phyloP scores from a whole-genome alignment of 2,329 filamentous ascomycete genomes.

The Monascus ruber region DNA sequence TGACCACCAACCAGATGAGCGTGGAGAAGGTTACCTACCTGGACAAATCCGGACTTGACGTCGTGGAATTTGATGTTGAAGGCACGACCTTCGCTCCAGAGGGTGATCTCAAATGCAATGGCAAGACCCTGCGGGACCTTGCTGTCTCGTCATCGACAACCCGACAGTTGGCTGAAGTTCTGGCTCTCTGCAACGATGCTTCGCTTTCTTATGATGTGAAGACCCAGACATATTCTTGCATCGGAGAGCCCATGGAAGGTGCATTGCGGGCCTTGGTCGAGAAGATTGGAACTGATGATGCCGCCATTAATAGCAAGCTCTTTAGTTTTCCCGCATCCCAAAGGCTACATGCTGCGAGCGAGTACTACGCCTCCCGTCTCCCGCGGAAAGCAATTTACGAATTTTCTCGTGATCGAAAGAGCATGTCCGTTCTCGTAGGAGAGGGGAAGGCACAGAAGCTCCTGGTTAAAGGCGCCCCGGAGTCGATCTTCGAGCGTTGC shows the following conservation, averaged over 20 bases:
- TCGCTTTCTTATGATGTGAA: constrained; percentile 71
- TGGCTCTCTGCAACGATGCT: constrained; percentile 78
- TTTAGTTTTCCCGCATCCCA: constrained; percentile 41
- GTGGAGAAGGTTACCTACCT: constrained; percentile 87
- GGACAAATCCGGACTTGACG: constrained; percentile 56
- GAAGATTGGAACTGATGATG: constrained; percentile 79
- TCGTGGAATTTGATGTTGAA: constrained; percentile 81
- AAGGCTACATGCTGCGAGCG: constrained; percentile 69
- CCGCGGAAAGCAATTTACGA: constrained; percentile 79
- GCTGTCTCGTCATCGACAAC: constrained; percentile 64
- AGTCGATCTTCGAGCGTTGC: constrained; percentile 88
- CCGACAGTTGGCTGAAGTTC: constrained; percentile 60
- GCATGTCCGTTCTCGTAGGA: constrained; percentile 91
- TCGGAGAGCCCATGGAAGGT: constrained; percentile 93
- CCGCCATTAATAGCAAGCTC: constrained; percentile 43
- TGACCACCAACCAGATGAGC: constrained; percentile 99
- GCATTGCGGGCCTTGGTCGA: constrained; percentile 83
- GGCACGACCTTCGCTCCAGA: constrained; percentile 85
- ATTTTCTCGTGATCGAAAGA: constrained; percentile 96
- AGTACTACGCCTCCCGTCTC: constrained; percentile 67
- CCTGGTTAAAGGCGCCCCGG: constrained; percentile 91
- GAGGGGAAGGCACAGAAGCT: constrained; percentile 62
- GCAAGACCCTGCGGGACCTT: constrained; percentile 57
- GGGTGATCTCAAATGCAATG: constrained; percentile 59
- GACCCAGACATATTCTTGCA: constrained; percentile 60